Evolutionary conservation across 306 rosid genomes (phyloP), one percentile per base, ranked within the genome.

Genomic region (Casuarina equisetifolia): DNA sequence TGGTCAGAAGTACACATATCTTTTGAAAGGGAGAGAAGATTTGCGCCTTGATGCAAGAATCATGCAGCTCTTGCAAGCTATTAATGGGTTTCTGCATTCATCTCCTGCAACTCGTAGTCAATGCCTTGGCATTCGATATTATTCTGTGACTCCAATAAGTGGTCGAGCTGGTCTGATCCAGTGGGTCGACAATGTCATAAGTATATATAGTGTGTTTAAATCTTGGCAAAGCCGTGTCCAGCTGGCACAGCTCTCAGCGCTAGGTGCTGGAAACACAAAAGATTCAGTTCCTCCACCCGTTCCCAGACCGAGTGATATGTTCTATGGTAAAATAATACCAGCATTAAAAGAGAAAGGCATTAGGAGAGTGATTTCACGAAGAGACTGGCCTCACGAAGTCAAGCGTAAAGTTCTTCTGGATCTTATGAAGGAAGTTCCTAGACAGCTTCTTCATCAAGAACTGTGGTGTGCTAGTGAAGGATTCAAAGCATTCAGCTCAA

Each of bases 391-490:
- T 73, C 97, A 89, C 75, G 98, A 94, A 84, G 98, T 94, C 79
- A 94, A 94, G 84, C 86, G 90, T 74, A 94, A 91, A 85, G 98
- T 94, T 84, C 91, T 91, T 76, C 81, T 91, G 76, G 98, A 94
- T 84, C 97, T 94, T 81, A 94, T 94, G 91, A 86, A 91, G 86
- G 98, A 94, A 80, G 92, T 90, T 79, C 98, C 98, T 9, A 84
- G 85, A 79, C 85, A 91, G 76, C 98, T 94, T 88, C 97, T 94
- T 79, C 85, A 90, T 88, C 97, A 91, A 81, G 97, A 91, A 79
- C 85, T 94, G 36, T 91, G 98, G 98, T 94, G 98, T 85, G 93
- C 98, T 77, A 94, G 98, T 81, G 98, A 90, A 89, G 98, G 98
- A 81, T 94, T 90, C 84, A 91, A 88, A 89, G 92, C 94, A 76